These are phyloP conservation scores for Rhizopogon parksii DNA, from an alignment of 1,284 basidiomycete genomes.

Conservation along the genomic window DNA sequence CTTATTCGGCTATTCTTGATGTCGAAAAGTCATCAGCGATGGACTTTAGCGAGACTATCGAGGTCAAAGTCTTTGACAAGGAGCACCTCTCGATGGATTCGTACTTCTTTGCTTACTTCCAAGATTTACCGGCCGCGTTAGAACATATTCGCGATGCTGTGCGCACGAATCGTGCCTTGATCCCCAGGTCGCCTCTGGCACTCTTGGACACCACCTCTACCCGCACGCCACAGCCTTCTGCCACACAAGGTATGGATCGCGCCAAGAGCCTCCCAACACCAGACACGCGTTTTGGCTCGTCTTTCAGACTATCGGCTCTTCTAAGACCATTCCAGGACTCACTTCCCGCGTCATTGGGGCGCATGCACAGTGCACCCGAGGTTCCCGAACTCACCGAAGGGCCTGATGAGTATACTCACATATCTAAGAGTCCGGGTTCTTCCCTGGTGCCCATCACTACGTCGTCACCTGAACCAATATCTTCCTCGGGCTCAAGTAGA, in stretches of 20 bases:
- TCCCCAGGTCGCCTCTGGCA: slow-evolving; percentile 35
- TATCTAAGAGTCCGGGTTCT: slow-evolving; percentile 44
- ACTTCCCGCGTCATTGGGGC: slow-evolving; percentile 30
- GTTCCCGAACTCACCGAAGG: slow-evolving; percentile 32
- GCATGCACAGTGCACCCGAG: slow-evolving; percentile 23
- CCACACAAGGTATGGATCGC: slow-evolving; percentile 31
- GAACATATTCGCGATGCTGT: slow-evolving; percentile 75
- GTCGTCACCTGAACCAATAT: slow-evolving; percentile 17
- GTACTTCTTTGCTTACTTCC: slow-evolving; percentile 92
- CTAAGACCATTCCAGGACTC: slow-evolving; percentile 59
- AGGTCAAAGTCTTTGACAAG: slow-evolving; percentile 85
- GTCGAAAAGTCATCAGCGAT: slow-evolving; percentile 83
- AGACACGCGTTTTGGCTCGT: slow-evolving; percentile 30
- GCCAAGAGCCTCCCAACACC: slow-evolving; percentile 29
- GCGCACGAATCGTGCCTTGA: slow-evolving; percentile 43
- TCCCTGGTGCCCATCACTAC: slow-evolving; percentile 59
- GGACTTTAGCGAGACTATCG: slow-evolving; percentile 92
- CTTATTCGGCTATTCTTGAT: slow-evolving; percentile 83
- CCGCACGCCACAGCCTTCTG: slow-evolving; percentile 28
- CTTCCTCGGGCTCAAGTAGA: slow-evolving; percentile 13
- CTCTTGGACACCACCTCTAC: slow-evolving; percentile 64
- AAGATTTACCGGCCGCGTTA: slow-evolving; percentile 67
- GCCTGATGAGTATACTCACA: slow-evolving; percentile 63
- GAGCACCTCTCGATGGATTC: slow-evolving; percentile 76
- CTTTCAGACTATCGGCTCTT: slow-evolving; percentile 54